Base-by-base conservation (phyloP, 2,329 filamentous ascomycete species). In the Pyrenophora tritici-repentis region DNA sequence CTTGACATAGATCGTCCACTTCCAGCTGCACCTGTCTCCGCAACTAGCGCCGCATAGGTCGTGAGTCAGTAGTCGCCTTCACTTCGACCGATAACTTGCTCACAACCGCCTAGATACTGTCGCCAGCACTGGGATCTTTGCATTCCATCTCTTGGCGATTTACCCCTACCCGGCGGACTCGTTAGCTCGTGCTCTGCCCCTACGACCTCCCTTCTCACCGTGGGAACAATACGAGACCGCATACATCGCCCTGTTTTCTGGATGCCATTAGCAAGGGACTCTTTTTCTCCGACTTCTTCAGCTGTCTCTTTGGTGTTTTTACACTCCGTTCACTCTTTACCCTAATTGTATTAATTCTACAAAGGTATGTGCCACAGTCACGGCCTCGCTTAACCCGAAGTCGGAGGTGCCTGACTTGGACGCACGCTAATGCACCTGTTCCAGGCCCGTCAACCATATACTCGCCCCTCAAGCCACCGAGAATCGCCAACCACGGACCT, bases 181-280 rank as follows among this genome's bases (percentile, higher is more conserved):
- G 78, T 81, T 81, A 79, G 75, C 73, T 80, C 78, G 78, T 78
- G 76, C 73, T 81, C 76, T 80, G 73, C 77, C 72, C 34, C 46
- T 54, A 59, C 50, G 53, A 57, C 55, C 65, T 67, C 68, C 69
- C 71, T 72, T 72, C 63, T 57, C 58, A 53, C 55, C 49, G 62
- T 56, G 67, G 67, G 61, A 66, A 29, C 66, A 66, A 68, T 63
- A 68, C 65, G 54, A 62, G 54, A 56, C 56, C 65, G 57, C 66
- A 60, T 65, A 66, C 65, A 71, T 72, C 67, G 61, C 63, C 63
- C 71, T 67, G 62, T 66, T 58, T 68, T 66, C 70, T 74, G 73
- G 67, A 76, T 77, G 75, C 75, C 70, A 76, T 71, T 73, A 65
- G 70, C 70, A 73, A 72, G 71, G 72, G 70, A 62, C 62, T 65